Base-by-base conservation (phyloP, 202 grass and related monocot species). In the Schoenoplectus tabernaemontani region DNA sequence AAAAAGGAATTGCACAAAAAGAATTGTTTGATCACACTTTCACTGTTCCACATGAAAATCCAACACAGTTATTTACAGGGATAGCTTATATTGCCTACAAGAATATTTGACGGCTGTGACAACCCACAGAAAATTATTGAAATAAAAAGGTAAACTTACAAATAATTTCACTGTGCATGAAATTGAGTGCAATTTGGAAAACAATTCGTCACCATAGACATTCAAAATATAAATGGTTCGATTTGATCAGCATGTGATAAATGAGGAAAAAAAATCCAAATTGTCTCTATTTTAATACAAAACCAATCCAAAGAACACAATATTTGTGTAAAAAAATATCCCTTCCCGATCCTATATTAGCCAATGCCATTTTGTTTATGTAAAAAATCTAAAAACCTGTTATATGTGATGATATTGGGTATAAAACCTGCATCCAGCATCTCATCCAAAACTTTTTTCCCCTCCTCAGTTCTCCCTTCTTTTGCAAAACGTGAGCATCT, bases 401-500 rank as follows among this genome's bases (percentile, higher is more conserved):
- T 93, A 73, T 97, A 97, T 73, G 81, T 87, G 3, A 79, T 77
- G 78, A 97, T 97, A 38, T 93, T 97, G 61, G 88, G 85, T 88
- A 97, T 84, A 78, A 88, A 93, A 77, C 86, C 93, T 70, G 44
- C 78, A 88, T 93, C 88, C 13, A 97, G 79, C 90, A 93, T 97
- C 77, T 93, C 93, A 79, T 93, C 80, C 83, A 97, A 80, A 47
- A 97, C 78, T 80, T 26, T 64, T 82, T 89, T 73, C 19, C 88
- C 93, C 75, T 96, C 88, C 17, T 82, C 88, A 58, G 7, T 83
- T 57, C 70, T 91, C 43, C 90, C 85, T 73, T 97, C 85, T 76
- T 86, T 88, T 42, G 86, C 90, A 86, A 97, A 91, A n/a, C 93
- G 53, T 82, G 68, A 58, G 44, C 63, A 78, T 97, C 85, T 0